Base-by-base conservation (phyloP, 208 protist genomes). In the Acanthamoeba healyi region DNA sequence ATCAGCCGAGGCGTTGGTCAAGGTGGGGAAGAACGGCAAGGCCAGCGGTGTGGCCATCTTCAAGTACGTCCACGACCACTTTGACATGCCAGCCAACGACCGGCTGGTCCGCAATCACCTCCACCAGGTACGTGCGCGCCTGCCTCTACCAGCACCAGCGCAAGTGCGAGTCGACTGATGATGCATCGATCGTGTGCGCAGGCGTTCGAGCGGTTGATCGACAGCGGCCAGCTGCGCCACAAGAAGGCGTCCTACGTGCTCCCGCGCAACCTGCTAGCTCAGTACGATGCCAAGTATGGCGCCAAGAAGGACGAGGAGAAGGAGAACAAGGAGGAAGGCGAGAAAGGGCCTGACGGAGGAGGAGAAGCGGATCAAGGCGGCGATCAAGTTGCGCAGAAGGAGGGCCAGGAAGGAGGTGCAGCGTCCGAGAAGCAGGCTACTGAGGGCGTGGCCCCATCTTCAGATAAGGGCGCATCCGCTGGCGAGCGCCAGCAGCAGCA, bases 1-100 rank as follows among this genome's bases (percentile, higher is more conserved):
- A 9, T 22, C 36, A 86, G 77, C 77, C 29, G 77, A 86, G 44
- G 77, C 77, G 42, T n/a, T 86, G 44, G 77, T 86, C 29, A 58
- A 49, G 38, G 77, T 86, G 44, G 77, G 77, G n/a, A 86, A 86
- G 77, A 86, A 86, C 10, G 77, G 77, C 77, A 86, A 86, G 74
- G 77, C 77, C 42, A 86, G 44, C 29, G 77, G 77, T 5, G 44
- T 86, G 12, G 77, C 77, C 77, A 86, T 86, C 77, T 86, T 86
- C 44, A 86, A 38, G 44, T 86, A 86, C 77, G 58, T 86, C 32
- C 77, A 86, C 77, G 77, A 86, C n/a, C 77, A 86, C 77, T 86
- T 86, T 24, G 77, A 86, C 46, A 86, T 86, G 77, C 77, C 77
- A 7, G 77, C 77, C 38, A 86, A 86, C 44, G 77, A 86, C 77